phyloP scores from a whole-genome alignment of 257 asterid species.

The Solanum sejunctum region DNA sequence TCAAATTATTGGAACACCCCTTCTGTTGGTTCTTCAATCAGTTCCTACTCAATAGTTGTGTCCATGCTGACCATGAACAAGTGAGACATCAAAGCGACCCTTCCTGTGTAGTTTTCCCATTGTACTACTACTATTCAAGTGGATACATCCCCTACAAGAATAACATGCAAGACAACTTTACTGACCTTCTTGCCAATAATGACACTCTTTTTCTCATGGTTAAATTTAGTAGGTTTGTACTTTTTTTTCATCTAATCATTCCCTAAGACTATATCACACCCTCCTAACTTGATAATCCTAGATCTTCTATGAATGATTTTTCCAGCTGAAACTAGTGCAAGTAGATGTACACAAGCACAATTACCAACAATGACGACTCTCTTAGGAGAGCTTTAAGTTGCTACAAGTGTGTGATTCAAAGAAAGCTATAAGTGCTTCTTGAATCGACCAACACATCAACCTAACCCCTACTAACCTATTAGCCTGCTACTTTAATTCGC shows the following conservation, averaged over 20 bases:
- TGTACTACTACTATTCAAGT: not conserved
- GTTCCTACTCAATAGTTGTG: not conserved
- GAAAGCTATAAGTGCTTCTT: not conserved
- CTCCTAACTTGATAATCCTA: not conserved
- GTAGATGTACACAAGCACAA: too few relatives aligned
- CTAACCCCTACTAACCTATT: not conserved
- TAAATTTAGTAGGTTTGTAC: not conserved
- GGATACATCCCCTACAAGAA: not conserved
- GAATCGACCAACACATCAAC: not conserved
- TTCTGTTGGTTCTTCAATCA: not conserved
- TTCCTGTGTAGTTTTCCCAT: not conserved
- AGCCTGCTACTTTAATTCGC: too few relatives aligned
- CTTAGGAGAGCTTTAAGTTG: not conserved
- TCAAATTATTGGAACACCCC: not conserved
- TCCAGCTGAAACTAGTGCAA: not conserved
- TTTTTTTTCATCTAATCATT: not conserved
- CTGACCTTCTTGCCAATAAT: not conserved
- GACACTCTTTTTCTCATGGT: not conserved
- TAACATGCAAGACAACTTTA: not conserved
- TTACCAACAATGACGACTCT: not conserved
- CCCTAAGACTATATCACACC: not conserved
- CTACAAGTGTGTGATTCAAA: not conserved
- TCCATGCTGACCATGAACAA: not conserved
- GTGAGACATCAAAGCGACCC: not conserved
- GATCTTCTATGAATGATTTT: not conserved